Conservation (phyloP, 2,329 filamentous ascomycete species). For the Pestalotiopsis sp. region DNA sequence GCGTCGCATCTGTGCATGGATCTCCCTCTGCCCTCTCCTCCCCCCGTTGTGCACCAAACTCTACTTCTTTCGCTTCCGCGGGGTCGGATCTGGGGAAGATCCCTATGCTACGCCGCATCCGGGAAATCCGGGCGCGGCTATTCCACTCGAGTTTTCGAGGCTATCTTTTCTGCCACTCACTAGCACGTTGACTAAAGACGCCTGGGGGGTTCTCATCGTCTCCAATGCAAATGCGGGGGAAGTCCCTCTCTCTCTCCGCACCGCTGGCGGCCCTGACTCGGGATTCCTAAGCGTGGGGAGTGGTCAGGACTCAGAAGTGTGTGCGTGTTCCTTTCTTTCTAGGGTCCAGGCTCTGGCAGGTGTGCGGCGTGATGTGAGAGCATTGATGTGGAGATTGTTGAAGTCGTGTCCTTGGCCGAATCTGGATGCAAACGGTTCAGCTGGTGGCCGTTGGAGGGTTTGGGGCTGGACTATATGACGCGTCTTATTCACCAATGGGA, state of each 20-base stretch:
- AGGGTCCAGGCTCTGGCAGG: not conserved
- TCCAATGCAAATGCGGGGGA: not conserved
- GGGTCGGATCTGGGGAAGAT: constrained; percentile 7
- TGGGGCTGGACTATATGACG: not conserved
- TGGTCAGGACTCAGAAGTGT: not conserved
- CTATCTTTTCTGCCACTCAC: not conserved
- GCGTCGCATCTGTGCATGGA: not conserved
- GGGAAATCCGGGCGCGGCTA: constrained; percentile 1
- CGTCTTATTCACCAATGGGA: not conserved
- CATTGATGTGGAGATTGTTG: constrained; percentile 2
- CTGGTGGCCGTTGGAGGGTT: not conserved
- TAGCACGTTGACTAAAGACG: not conserved
- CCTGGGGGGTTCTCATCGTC: not conserved
- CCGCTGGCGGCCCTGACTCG: not conserved
- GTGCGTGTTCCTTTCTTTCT: not conserved
- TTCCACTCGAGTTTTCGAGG: not conserved
- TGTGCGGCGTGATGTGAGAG: not conserved
- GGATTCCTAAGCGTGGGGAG: not conserved
- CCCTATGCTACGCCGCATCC: not conserved
- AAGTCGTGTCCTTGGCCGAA: not conserved
- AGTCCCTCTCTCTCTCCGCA: not conserved
- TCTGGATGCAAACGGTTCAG: not conserved
- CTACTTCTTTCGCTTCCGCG: not conserved
- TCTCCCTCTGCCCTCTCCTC: not conserved
- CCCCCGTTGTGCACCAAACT: not conserved